Conservation (phyloP, 2,329 filamentous ascomycete species). For the Diaporthe sp. region DNA sequence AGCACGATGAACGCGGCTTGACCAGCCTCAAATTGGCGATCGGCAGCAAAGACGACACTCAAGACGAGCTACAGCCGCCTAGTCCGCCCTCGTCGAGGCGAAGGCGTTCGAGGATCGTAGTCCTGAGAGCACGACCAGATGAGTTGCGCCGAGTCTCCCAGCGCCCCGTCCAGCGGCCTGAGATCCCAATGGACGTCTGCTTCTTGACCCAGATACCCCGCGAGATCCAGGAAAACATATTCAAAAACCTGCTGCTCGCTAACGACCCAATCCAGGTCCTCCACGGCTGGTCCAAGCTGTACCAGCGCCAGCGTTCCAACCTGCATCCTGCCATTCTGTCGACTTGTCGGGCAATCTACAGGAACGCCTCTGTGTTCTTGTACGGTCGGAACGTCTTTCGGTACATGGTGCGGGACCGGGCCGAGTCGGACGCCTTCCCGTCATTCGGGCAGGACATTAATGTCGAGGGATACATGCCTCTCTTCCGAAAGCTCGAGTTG, state of each 20-base stretch:
- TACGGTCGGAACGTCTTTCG: slow-evolving; percentile 64
- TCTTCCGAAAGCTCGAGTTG: slow-evolving; percentile 59
- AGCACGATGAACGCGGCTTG: background rate
- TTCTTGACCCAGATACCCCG: slow-evolving; percentile 43
- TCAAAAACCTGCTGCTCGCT: slow-evolving; percentile 50
- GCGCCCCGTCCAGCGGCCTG: slow-evolving; percentile 3
- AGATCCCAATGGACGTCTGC: slow-evolving; percentile 3
- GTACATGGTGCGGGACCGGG: slow-evolving; percentile 60
- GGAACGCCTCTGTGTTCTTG: slow-evolving; percentile 57
- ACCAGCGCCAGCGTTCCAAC: slow-evolving; percentile 45
- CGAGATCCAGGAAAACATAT: slow-evolving; percentile 53
- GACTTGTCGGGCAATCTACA: slow-evolving; percentile 51
- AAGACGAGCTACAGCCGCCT: background rate
- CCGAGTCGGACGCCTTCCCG: slow-evolving; percentile 37
- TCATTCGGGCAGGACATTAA: slow-evolving; percentile 46
- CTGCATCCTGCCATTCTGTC: slow-evolving; percentile 56
- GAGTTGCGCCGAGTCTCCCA: background rate
- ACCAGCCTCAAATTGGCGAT: background rate
- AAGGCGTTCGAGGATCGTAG: slow-evolving; percentile 7
- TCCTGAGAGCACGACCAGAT: background rate
- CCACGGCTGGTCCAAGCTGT: slow-evolving; percentile 51
- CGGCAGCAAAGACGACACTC: no score
- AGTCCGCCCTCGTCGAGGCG: background rate
- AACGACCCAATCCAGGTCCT: slow-evolving; percentile 50
- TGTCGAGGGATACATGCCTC: slow-evolving; percentile 54